Percentiles rank a stretch among this genome's conserved stretches.
phyloP scores from a whole-genome alignment of 306 rosid genomes.

The Quercus alba region DNA sequence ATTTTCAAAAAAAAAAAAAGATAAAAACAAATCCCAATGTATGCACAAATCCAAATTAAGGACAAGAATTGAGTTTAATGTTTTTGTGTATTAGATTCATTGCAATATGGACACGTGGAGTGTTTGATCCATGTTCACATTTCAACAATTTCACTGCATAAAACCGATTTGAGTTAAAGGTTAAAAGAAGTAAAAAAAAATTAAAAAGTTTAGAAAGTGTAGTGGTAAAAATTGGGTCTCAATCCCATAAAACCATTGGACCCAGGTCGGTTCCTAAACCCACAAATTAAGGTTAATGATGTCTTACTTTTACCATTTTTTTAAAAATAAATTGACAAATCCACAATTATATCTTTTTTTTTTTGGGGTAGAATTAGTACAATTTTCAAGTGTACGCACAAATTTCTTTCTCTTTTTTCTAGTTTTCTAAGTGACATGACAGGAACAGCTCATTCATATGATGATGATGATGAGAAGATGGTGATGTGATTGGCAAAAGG shows the following conservation, averaged over 20 bases:
- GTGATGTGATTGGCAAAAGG: conserved; percentile 67
- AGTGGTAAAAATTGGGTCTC: too few species aligned
- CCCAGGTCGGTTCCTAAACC: too few species aligned
- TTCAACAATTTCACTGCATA: too few species aligned
- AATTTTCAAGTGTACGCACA: neutral
- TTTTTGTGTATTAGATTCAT: too few species aligned
- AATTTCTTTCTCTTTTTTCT: neutral
- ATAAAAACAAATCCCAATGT: neutral
- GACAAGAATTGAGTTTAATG: too few species aligned
- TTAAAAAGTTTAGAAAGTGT: too few species aligned
- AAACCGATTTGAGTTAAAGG: too few species aligned
- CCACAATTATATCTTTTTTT: neutral
- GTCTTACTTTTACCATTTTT: neutral
- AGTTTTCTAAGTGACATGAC: conserved; percentile 47
- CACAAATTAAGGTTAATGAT: neutral
- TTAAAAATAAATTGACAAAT: neutral
- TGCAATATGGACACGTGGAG: too few species aligned
- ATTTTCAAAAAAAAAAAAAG: neutral
- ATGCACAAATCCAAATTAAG: too few species aligned
- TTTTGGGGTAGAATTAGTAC: neutral
- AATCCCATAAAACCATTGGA: too few species aligned
- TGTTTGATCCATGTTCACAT: too few species aligned
- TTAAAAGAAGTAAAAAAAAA: too few species aligned
- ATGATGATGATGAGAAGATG: conserved; percentile 32
- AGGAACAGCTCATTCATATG: conserved; percentile 74